Percentiles rank a stretch among this genome's conserved stretches.
Conservation (phyloP, 345 rosid species). For the Rhodamnia rubescens region DNA sequence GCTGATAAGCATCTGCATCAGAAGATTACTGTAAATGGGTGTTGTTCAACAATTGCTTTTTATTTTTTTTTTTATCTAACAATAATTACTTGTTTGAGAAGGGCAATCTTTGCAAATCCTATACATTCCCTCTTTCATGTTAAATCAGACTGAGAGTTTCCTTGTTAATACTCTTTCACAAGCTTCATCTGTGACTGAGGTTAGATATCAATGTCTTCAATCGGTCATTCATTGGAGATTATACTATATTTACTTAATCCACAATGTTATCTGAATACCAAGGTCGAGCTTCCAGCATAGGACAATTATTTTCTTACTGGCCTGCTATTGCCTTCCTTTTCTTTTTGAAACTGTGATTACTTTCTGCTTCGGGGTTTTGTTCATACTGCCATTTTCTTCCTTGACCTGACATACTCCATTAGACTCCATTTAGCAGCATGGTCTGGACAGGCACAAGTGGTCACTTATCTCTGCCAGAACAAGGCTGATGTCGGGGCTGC, state of each 20-base stretch:
- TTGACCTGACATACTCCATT: slow-evolving; percentile 24
- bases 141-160: not conserved
- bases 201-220: not conserved
- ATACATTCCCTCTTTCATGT: not conserved
- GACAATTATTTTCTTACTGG: not conserved
- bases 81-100: not conserved
- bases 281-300: not conserved
- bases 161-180: not conserved
- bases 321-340: not conserved
- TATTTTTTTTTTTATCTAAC: too few relatives aligned
- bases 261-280: not conserved
- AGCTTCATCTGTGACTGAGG: not conserved
- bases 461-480: slow-evolving; percentile 68
- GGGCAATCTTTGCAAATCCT: not conserved
- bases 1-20: not conserved
- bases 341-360: not conserved
- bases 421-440: slow-evolving; percentile 96
- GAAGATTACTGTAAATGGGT: not conserved
- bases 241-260: not conserved
- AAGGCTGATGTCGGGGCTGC: slow-evolving; percentile 97
- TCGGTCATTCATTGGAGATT: not conserved
- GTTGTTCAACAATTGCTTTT: not conserved
- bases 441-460: slow-evolving; percentile 76
- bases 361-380: not conserved
- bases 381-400: slow-evolving; percentile 9